Percentiles rank a stretch among this genome's conserved stretches.
phyloP scores from a whole-genome alignment of 208 protist genomes.

The Trypanosoma rangeli region DNA sequence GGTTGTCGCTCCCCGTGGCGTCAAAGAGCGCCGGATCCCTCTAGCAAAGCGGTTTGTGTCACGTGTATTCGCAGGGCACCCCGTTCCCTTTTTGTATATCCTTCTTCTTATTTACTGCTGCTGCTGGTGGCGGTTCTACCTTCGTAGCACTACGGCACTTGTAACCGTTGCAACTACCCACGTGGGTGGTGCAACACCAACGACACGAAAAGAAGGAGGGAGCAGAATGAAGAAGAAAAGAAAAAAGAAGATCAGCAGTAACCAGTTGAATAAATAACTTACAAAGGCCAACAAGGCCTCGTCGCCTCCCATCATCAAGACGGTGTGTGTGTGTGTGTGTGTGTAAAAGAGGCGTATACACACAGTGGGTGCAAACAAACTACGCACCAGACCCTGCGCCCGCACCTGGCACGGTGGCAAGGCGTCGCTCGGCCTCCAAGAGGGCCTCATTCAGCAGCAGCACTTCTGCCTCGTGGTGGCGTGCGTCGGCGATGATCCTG shows the following conservation, averaged over 20 bases:
- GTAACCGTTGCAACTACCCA: not conserved
- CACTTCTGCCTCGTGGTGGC: constrained; percentile 54
- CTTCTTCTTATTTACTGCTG: too few species aligned
- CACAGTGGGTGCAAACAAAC: not conserved
- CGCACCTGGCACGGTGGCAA: not conserved
- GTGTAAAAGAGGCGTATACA: not conserved
- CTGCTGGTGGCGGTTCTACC: too few species aligned
- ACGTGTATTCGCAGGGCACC: not conserved
- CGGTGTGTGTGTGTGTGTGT: not conserved
- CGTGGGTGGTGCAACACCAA: not conserved
- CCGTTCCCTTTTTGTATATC: not conserved
- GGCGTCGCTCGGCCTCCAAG: constrained; percentile 39
- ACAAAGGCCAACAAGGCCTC: not conserved
- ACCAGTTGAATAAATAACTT: constrained; percentile 22
- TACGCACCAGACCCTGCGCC: not conserved
- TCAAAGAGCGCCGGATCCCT: not conserved
- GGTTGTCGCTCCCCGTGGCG: not conserved
- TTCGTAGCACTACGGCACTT: not conserved
- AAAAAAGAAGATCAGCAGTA: constrained; percentile 18
- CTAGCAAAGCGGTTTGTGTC: not conserved
- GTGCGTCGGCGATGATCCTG: constrained; percentile 44
- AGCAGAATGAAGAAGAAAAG: constrained; percentile 5
- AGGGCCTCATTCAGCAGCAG: constrained; percentile 53
- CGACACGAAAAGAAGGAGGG: not conserved
- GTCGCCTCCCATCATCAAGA: not conserved